Base-by-base conservation (phyloP, 345 rosid genomes). In the Eutrema heterophyllum region DNA sequence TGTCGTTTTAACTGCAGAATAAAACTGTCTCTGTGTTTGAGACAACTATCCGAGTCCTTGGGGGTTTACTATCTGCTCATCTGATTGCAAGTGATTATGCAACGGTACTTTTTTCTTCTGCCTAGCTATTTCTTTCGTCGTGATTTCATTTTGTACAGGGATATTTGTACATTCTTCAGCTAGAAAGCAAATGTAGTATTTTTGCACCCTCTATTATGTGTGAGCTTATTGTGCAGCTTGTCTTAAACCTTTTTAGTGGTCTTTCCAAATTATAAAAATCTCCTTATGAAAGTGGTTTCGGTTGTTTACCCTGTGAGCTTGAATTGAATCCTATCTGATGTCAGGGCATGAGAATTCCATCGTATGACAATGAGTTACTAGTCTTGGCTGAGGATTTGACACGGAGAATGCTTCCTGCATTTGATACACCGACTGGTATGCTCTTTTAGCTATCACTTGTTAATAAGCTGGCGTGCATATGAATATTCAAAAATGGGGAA, bases 61-160 rank as follows among this genome's bases (percentile, higher is more conserved):
- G 99, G 64, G 99, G 99, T 70, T 82, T 95, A 79, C 87, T 95
- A n/a, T 95, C 99, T 32, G 99, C 99, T 65, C 99, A 95, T 84
- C 89, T 92, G 68, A 87, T 92, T 77, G 97, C 99, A 69, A 95
- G 96, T 85, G 99, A 95, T 79, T 84, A 87, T 78, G 90, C 99
- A 49, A 92, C 94, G 93, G 99, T 95, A 84, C 50, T 36, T 27
- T 50, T 45, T 29, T 41, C 26, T 41, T 16, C 52, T 76, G 43
- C 58, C 14, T 45, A 13, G 41, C 70, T 68, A 27, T 65, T 2
- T 13, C 33, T 74, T 74, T 73, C 27, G 18, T 45, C 12, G 12
- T 15, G 40, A 68, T 46, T 14, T 74, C 39, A 6, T 67, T 75
- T 16, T 50, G 9, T 12, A 3, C 3, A 3, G 32, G 9, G 30